These are phyloP conservation scores for Gossypium arboreum DNA, from an alignment of 345 rosid species.

Conservation along the genomic window DNA sequence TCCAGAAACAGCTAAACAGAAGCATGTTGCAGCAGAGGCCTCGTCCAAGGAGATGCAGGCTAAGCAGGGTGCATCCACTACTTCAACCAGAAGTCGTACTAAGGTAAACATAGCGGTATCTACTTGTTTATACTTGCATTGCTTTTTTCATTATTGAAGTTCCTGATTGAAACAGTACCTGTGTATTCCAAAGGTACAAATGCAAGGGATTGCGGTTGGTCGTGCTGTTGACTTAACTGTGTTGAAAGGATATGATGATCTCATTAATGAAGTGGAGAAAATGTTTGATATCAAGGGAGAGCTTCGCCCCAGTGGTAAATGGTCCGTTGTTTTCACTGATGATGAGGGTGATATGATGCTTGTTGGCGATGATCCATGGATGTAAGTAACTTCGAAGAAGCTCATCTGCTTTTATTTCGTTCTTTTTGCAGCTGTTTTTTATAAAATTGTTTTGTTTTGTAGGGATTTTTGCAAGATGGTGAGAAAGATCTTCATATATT, in stretches of 20 bases:
- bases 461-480: constrained; percentile 84
- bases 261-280: constrained; percentile 52
- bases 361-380: constrained; percentile 76
- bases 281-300: constrained; percentile 71
- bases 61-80: constrained; percentile 27
- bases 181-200: constrained; percentile 51
- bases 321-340: constrained; percentile 68
- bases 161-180: constrained; percentile 5
- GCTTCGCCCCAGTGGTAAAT: constrained; percentile 46
- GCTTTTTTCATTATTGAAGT: neutral
- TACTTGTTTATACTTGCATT: neutral
- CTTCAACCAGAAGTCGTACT: constrained; percentile 53
- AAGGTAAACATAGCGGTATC: constrained; percentile 37
- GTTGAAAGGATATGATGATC: constrained; percentile 51
- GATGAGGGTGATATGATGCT: constrained; percentile 79
- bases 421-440: neutral
- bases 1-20: constrained; percentile 27
- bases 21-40: constrained; percentile 26
- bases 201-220: constrained; percentile 83
- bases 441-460: constrained; percentile 11
- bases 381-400: constrained; percentile 35
- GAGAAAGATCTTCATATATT: constrained; percentile 55
- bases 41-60: constrained; percentile 29
- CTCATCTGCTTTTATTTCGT: neutral
- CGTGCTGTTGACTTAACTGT: constrained; percentile 58